Evolutionary conservation across 352 stramenopile species (phyloP).

Genomic region (Globisporangium spiculum): DNA sequence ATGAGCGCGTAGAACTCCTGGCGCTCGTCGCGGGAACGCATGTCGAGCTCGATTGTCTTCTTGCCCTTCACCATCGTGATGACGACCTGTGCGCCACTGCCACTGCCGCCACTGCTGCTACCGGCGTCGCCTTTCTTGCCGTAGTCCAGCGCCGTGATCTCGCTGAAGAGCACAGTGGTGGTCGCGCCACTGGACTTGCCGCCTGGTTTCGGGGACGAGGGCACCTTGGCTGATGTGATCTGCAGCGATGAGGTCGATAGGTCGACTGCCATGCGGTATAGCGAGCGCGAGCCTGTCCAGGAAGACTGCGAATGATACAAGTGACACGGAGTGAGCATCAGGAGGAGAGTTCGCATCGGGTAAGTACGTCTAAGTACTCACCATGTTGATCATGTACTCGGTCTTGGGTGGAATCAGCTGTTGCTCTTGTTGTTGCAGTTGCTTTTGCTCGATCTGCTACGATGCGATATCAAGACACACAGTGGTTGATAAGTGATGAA

Average conservation of each 20-base stretch:
- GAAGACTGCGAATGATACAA: conserved; percentile 22
- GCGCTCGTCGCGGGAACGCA: conserved; percentile 39
- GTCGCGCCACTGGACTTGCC: conserved; percentile 23
- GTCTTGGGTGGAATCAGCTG: conserved; percentile 12
- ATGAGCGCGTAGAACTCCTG: conserved; percentile 24
- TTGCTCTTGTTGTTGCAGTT: neutral
- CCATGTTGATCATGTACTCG: conserved; percentile 54
- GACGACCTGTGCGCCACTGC: conserved; percentile 11
- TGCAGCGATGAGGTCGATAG: conserved; percentile 18
- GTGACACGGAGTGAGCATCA: neutral
- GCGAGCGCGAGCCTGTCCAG: conserved; percentile 42
- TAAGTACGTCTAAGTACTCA: conserved; percentile 13
- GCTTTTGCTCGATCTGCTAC: conserved; percentile 2
- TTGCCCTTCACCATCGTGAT: conserved; percentile 18
- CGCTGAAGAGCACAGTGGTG: conserved; percentile 23
- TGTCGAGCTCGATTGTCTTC: conserved; percentile 42
- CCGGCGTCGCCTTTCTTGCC: conserved; percentile 10
- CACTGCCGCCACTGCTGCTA: conserved; percentile 2
- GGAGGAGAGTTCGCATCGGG: neutral
- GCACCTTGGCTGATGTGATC: conserved; percentile 25
- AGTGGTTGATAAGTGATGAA: neutral
- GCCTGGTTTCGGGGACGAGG: conserved; percentile 25
- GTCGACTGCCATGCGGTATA: conserved; percentile 38
- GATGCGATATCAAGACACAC: neutral
- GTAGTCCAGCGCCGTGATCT: conserved; percentile 41